Evolutionary conservation across 202 grass and related monocot genomes (phyloP), one percentile per base, ranked within the genome.

Genomic region (Panicum virgatum): DNA sequence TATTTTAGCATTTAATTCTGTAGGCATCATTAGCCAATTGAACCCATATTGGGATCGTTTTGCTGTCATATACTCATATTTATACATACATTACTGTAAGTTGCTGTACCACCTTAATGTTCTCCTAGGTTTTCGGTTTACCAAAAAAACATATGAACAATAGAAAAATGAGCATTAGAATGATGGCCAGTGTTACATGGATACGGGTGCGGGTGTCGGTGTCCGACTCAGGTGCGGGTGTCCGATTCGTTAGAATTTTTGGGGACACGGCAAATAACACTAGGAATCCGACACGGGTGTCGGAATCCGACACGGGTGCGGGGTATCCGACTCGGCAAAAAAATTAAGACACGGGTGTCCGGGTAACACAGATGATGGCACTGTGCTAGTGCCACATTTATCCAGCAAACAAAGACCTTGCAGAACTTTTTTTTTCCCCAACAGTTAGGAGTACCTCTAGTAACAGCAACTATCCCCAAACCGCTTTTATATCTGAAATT

Each of bases 1-100:
- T 36, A 0, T 36, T 76, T 78, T 72, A n/a, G 6, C 56, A 83
- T 78, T 71, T 82, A 42, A 37, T 69, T 69, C 16, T 29, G n/a
- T 48, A 23, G 38, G 8, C 7, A 6, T 32, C 18, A 20, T 71
- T 62, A 37, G 25, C n/a, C 10, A 12, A 69, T 59, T 47, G 25
- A 52, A 76, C 71, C 84, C n/a, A 45, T 77, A 45, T 63, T 64
- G 26, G 2, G 25, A 71, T 52, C 3, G 10, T 6, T 46, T 40
- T 63, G 3, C 25, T 29, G 5, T 50, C 47, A 12, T 36, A 53
- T 37, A 53, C 32, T 50, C 47, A 12, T 36, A 53, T 37, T 73
- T 50, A 20, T 32, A 12, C 26, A 30, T 48, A 30, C 20, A 15
- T 18, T 30, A 43, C 19, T 66, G 37, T n/a, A 43, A 13, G 46